Base-by-base conservation (phyloP, 345 rosid genomes). In the Lumnitzera littorea region DNA sequence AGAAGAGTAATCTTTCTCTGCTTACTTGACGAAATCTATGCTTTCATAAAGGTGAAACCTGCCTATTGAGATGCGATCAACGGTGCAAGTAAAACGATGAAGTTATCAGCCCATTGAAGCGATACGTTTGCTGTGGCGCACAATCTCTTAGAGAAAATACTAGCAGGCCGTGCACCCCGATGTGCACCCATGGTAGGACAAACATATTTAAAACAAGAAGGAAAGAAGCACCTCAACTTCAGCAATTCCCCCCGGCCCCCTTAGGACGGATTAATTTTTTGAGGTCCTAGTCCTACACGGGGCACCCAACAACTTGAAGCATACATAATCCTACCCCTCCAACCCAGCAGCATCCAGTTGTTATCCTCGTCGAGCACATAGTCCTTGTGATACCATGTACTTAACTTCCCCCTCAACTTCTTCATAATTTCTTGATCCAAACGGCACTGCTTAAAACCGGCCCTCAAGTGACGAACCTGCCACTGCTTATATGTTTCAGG, bases 401-500 rank as follows among this genome's bases (percentile, higher is more conserved):
- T 77, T 58, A 85, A 16, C 70, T 77, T 85, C 1, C 4, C 20
- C 12, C 71, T 58, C 9, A 75, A 59, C 12, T 15, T 66, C 55
- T 74, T 67, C 69, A 90, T 63, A 58, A 85, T 60, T 52, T 67
- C 78, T 51, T 59, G 70, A 43, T 87, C 69, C 58, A 89, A 62
- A 2, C 78, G 78, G 46, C 71, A 80, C 31, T 65, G 80, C 76
- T 71, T 84, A 70, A 87, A 89, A 48, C 97, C 89, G 17, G 87
- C 94, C 58, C 89, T 82, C 50, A 54, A 17, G 53, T 24, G 72
- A 63, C 94, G 79, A 17, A 14, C 74, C 46, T 85, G 89, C 98
- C 97, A 87, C 57, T 82, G 91, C 80, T 80, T 87, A 71, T 82
- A 87, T 12, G 84, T 79, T 80, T 87, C 98, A 0, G 96, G 97